Evolutionary conservation across 176 grass and related monocot genomes (phyloP).

Genomic region (Triticum turgidum): DNA sequence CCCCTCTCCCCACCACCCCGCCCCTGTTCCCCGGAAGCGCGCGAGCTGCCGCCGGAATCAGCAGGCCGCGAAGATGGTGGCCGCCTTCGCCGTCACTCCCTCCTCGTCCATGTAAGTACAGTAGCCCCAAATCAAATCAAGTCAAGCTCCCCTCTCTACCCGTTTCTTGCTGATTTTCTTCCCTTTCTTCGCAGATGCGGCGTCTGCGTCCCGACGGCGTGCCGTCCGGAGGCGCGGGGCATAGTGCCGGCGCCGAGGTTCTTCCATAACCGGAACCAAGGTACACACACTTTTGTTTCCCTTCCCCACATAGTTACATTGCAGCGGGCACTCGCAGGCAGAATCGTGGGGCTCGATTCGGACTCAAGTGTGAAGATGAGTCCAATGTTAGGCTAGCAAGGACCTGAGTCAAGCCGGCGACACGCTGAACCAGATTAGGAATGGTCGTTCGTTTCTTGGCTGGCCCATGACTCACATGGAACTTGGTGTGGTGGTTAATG

Average conservation of each 20-base stretch:
- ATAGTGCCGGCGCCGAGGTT: neutral
- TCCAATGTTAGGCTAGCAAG: neutral
- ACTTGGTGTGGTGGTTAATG: neutral
- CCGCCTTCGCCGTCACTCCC: neutral
- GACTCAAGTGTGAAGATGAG: neutral
- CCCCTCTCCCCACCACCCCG: neutral
- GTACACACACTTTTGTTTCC: neutral
- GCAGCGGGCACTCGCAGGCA: neutral
- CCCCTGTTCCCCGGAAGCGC: neutral
- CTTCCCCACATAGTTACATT: neutral
- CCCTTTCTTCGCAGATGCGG: constrained; percentile 18
- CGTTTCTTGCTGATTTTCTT: neutral
- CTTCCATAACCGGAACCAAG: constrained; percentile 7
- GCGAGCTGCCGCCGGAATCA: constrained; percentile 1
- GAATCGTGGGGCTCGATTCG: neutral
- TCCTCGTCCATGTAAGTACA: neutral
- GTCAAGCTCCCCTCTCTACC: neutral
- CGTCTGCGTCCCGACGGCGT: neutral
- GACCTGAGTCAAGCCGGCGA: neutral
- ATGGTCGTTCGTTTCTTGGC: neutral
- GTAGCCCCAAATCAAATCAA: neutral
- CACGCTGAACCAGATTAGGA: neutral
- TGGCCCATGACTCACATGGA: neutral
- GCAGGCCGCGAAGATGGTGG: neutral
- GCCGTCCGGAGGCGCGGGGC: neutral